Percentiles rank a stretch among this genome's conserved stretches.
Evolutionary conservation across 148 eudicot species (phyloP).

Genomic region (Amaranthus hypochondriacus): DNA sequence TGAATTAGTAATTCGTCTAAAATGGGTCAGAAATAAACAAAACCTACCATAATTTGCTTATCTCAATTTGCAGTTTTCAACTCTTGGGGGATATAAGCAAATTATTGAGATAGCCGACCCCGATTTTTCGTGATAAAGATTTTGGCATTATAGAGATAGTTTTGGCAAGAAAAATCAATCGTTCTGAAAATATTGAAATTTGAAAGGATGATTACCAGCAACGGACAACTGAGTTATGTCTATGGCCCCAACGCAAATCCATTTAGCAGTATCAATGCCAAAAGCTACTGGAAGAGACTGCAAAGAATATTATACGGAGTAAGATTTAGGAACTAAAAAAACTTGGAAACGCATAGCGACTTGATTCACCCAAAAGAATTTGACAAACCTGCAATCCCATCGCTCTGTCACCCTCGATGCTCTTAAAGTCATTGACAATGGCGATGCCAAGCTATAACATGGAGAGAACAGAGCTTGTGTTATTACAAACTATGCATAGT

Average conservation of each 20-base stretch:
- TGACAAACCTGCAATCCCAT: constrained; percentile 82
- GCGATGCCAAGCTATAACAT: constrained; percentile 79
- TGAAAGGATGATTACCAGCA: constrained; percentile 52
- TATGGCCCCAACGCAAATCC: constrained; percentile 95
- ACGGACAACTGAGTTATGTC: constrained; percentile 87
- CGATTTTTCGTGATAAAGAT: too few species aligned
- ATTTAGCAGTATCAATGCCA: constrained; percentile 82
- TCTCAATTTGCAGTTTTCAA: too few species aligned
- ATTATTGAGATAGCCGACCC: too few species aligned
- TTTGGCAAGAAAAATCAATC: neutral
- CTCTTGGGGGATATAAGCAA: too few species aligned
- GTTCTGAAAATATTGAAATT: neutral
- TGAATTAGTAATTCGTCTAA: neutral
- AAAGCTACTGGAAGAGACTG: constrained; percentile 98
- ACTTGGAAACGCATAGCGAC: too few species aligned
- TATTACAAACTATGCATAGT: too few species aligned
- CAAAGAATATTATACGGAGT: constrained; percentile 15
- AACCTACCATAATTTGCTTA: too few species aligned
- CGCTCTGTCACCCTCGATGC: constrained; percentile 92
- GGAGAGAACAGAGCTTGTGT: constrained; percentile 10
- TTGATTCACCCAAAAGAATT: neutral
- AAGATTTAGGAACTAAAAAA: constrained; percentile 1
- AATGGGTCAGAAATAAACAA: neutral
- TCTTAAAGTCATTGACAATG: constrained; percentile 92
- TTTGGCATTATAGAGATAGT: neutral